Evolutionary conservation across 1,139 yeast genomes (phyloP), one percentile per base, ranked within the genome.

Genomic region (Yamadazyma trypodendri): DNA sequence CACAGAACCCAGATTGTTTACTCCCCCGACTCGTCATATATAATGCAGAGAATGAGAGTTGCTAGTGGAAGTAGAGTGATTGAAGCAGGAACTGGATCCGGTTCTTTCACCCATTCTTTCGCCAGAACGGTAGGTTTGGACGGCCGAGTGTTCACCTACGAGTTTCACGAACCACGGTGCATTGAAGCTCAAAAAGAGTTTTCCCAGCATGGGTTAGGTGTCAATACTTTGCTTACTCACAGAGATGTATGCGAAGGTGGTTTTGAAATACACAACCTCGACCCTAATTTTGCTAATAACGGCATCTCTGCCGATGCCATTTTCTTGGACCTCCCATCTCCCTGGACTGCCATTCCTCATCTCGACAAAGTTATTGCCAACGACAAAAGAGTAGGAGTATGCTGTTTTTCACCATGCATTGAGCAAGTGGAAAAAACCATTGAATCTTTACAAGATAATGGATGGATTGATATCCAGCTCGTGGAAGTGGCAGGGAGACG

Each of bases 1-100:
- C 99, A 94, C 58, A 75, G 99, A 59, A 94, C 99, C 0, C 99
- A 94, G 65, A 92, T 94, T 50, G 97, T 94, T 0, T 94, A 94
- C 58, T 86, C 97, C 0, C 96, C 96, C 7, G 99, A 94, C 56
- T 85, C 96, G 2, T 80, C 95, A 21, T 92, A 88, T 54, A 89
- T 94, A 40, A 76, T 85, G 47, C 96, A 90, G 58, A 66, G 96
- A 51, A 65, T 92, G 47, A 75, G 79, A 34, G 82, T 94, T 36
- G 66, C 77, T 10, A 79, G 86, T 15, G 94, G 94, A 0, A 75
- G 89, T 1, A 66, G 79, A 46, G 94, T 92, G 11, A 83, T 94
- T 37, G 99, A 94, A 61, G 96, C 97, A 0, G 99, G 99, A 28
- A 94, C 99, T 0, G 99, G 98, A 1, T 86, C 96, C 5, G 99